Base-by-base conservation (phyloP, 371 early-diverging fungal species). In the Mortierella sp. region DNA sequence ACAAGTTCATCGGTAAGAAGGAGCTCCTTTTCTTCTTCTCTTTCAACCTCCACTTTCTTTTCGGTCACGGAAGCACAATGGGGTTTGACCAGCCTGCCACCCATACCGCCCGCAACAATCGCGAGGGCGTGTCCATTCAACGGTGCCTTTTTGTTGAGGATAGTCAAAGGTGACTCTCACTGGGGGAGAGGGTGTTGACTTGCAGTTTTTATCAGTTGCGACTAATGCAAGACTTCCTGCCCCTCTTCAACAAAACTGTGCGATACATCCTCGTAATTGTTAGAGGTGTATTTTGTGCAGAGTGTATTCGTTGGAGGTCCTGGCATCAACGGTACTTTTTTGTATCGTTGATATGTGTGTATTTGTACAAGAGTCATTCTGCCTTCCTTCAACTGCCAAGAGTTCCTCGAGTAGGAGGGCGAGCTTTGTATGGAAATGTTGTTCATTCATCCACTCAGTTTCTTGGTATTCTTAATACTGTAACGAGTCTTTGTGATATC, bases 81-180 rank as follows among this genome's bases (percentile, higher is more conserved):
- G 61, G n/a, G n/a, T n/a, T 22, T 61, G 31, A 37, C 37, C 34
- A 9, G n/a, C 37, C 61, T 61, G 34, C 61, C 61, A 61, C 61
- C 61, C 61, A 61, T 61, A 61, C 61, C 61, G 61, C 61, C n/a
- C 61, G 61, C 61, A 61, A 61, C 61, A 31, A 61, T 34, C n/a
- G 61, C 61, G 61, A 61, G 61, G 61, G 61, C 22, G 61, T 31
- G 61, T 61, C 37, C 37, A 34, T 61, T 9, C 61, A 61, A 37
- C 34, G 22, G 61, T 61, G 37, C 22, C 61, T 34, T 61, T 61
- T 61, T 61, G 61, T 61, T 37, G 61, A 61, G 61, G 10, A 50
- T 24, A 52, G 26, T 34, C 0, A 31, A 37, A 22, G 47, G 22
- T 19, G 61, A 39, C n/a, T n/a, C n/a, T 8, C 6, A 19, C 34